A percentile compares a stretch with the other conserved stretches of the same genome.
phyloP scores from a whole-genome alignment of 768 basidiomycete genomes.

The Podaxis rugospora region DNA sequence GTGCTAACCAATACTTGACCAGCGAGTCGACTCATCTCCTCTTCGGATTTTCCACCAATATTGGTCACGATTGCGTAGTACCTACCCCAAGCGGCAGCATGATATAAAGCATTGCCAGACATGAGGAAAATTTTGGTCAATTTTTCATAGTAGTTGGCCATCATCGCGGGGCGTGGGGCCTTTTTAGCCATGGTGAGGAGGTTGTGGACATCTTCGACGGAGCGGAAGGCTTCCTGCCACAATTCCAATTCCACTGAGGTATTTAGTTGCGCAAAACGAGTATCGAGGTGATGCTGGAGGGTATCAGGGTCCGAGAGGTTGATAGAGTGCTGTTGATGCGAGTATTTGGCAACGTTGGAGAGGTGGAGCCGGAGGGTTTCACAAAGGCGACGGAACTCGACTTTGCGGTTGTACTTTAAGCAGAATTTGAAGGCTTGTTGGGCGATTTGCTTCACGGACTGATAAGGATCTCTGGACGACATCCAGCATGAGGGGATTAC shows the following conservation, averaged over 20 bases:
- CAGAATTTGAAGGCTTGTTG: constrained; percentile 98
- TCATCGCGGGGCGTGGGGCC: constrained; percentile 89
- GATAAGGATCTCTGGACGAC: constrained; percentile 4
- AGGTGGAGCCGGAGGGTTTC: constrained; percentile 95
- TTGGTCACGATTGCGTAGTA: constrained; percentile 72
- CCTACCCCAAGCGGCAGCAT: constrained; percentile 92
- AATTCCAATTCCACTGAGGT: constrained; percentile 96
- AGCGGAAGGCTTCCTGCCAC: constrained; percentile 99
- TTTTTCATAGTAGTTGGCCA: constrained; percentile 99
- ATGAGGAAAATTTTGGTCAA: constrained; percentile 95
- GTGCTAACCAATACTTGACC: constrained; percentile 91
- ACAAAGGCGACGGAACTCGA: constrained; percentile 95
- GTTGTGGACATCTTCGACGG: constrained; percentile 97
- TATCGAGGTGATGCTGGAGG: constrained; percentile 93
- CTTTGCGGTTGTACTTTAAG: constrained; percentile 87
- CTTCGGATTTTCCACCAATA: constrained; percentile 71
- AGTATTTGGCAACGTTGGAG: constrained; percentile 90
- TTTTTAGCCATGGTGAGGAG: constrained; percentile 92
- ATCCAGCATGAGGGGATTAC: constrained; percentile 18
- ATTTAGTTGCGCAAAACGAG: constrained; percentile 94
- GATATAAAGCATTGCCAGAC: constrained; percentile 91
- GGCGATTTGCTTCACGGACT: constrained; percentile 70
- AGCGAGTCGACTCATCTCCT: constrained; percentile 75
- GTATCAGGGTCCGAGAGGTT: constrained; percentile 95
- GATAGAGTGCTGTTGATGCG: constrained; percentile 90